Conservation (phyloP, 352 stramenopile species). For the Pythium chondricola region DNA sequence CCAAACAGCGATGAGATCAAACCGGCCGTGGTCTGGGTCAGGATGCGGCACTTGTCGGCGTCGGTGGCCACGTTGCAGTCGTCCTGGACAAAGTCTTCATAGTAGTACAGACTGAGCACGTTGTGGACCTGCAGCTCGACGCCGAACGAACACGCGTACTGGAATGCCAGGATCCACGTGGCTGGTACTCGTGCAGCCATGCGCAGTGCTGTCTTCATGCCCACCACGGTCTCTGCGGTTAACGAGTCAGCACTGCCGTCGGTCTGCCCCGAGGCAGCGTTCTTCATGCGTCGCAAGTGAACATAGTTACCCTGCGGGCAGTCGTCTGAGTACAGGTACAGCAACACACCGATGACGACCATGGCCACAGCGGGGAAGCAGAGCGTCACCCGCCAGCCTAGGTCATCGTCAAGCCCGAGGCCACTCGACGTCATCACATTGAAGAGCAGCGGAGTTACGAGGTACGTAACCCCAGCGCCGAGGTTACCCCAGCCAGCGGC, state of each 20-base stretch:
- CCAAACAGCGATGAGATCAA: slow-evolving; percentile 91
- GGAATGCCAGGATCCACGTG: slow-evolving; percentile 89
- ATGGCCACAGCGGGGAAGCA: slow-evolving; percentile 86
- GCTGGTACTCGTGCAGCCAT: slow-evolving; percentile 42
- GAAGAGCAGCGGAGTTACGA: slow-evolving; percentile 88
- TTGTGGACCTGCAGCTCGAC: slow-evolving; percentile 95
- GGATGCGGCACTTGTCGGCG: slow-evolving; percentile 19
- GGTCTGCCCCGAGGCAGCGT: slow-evolving; percentile 9
- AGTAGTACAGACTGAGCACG: slow-evolving; percentile 87
- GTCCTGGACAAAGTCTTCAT: slow-evolving; percentile 70
- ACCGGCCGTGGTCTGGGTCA: slow-evolving; percentile 37
- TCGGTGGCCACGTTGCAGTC: slow-evolving; percentile 33
- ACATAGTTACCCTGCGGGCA: slow-evolving; percentile 89
- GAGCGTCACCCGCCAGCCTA: slow-evolving; percentile 88
- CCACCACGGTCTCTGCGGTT: slow-evolving; percentile 2
- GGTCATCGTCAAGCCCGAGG: slow-evolving; percentile 43
- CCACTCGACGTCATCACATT: slow-evolving; percentile 68
- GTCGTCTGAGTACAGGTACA: slow-evolving; percentile 86
- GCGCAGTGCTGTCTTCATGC: slow-evolving; percentile 17
- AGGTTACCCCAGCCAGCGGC: slow-evolving; percentile 92
- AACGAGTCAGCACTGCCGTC: slow-evolving; percentile 9
- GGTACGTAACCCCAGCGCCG: slow-evolving; percentile 80
- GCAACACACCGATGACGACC: slow-evolving; percentile 53
- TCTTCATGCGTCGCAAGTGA: slow-evolving; percentile 39
- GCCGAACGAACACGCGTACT: slow-evolving; percentile 93